Percentiles rank a stretch among this genome's conserved stretches.
Evolutionary conservation across 2,329 filamentous ascomycete species (phyloP).

Genomic region (Xylaria sp.): DNA sequence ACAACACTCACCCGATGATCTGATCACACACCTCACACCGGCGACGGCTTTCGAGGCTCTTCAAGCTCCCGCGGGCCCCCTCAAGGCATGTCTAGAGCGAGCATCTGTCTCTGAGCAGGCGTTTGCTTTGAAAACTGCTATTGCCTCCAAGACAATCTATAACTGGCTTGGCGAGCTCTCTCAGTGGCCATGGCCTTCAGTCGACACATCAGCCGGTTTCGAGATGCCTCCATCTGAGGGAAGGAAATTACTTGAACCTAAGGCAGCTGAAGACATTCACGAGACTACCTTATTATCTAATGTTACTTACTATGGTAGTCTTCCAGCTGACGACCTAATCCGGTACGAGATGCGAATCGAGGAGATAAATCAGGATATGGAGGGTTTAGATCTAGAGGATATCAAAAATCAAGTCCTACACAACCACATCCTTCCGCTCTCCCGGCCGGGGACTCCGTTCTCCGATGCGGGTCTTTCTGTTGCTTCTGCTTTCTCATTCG

Average conservation of each 20-base stretch:
- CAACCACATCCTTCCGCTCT: conserved; percentile 75
- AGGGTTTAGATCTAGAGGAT: conserved; percentile 80
- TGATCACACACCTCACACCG: conserved; percentile 70
- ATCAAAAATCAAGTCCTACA: conserved; percentile 88
- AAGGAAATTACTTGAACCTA: conserved; percentile 50
- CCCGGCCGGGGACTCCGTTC: conserved; percentile 61
- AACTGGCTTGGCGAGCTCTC: conserved; percentile 79
- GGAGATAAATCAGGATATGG: conserved; percentile 75
- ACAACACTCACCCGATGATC: conserved; percentile 61
- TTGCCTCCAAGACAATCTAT: conserved; percentile 75
- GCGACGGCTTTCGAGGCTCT: conserved; percentile 69
- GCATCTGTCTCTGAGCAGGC: conserved; percentile 74
- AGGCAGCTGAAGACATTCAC: conserved; percentile 38
- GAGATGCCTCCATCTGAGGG: conserved; percentile 57
- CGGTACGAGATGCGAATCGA: conserved; percentile 78
- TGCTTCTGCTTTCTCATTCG: conserved; percentile 63
- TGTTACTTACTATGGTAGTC: conserved; percentile 72
- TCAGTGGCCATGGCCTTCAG: conserved; percentile 66
- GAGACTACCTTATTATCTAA: conserved; percentile 47
- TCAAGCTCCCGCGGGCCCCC: conserved; percentile 60
- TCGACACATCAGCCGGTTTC: conserved; percentile 63
- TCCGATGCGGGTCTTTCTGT: conserved; percentile 56
- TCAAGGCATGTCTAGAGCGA: conserved; percentile 69
- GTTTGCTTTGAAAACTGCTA: conserved; percentile 75
- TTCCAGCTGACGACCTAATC: conserved; percentile 71